These are phyloP conservation scores for Scutellaria galericulata DNA, from an alignment of 257 asterid genomes.

Conservation along the genomic window DNA sequence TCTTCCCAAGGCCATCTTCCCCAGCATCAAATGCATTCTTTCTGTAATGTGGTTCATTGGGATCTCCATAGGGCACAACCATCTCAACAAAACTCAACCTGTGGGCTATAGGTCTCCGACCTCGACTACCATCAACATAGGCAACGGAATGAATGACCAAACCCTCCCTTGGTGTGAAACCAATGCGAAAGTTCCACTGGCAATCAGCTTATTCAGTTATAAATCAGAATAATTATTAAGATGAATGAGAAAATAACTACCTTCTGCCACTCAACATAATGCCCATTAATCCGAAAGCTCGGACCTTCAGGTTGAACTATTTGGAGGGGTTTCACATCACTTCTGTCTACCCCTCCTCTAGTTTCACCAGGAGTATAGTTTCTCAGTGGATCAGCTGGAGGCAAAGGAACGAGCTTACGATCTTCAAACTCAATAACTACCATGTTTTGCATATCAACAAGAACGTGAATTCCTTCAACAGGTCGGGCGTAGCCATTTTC, in stretches of 20 bases:
- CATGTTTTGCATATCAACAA: slow-evolving; percentile 95
- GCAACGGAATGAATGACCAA: slow-evolving; percentile 94
- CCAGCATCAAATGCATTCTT: slow-evolving; percentile 98
- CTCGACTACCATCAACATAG: slow-evolving; percentile 92
- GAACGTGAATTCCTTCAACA: slow-evolving; percentile 88
- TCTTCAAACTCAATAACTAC: slow-evolving; percentile 85
- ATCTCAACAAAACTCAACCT: slow-evolving; percentile 94
- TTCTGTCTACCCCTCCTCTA: slow-evolving; percentile 91
- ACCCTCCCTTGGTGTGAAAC: slow-evolving; percentile 97
- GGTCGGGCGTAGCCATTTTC: slow-evolving; percentile 98
- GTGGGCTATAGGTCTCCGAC: slow-evolving; percentile 92
- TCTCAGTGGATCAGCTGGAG: slow-evolving; percentile 91
- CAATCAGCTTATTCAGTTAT: slow-evolving; percentile 33
- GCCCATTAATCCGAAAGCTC: slow-evolving; percentile 79
- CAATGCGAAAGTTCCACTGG: slow-evolving; percentile 91
- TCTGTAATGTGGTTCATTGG: slow-evolving; percentile 95
- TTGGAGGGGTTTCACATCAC: slow-evolving; percentile 85
- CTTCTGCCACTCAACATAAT: slow-evolving; percentile 95
- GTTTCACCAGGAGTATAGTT: slow-evolving; percentile 88
- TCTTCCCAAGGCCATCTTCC: slow-evolving; percentile 97
- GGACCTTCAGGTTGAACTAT: slow-evolving; percentile 96
- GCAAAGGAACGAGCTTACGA: slow-evolving; percentile 85
- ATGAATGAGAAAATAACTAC: slow-evolving; percentile 38
- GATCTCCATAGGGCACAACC: slow-evolving; percentile 99
- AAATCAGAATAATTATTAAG: neutral